Evolutionary conservation across 441 rosid species (phyloP).

Genomic region (Syzygium syzygioides): DNA sequence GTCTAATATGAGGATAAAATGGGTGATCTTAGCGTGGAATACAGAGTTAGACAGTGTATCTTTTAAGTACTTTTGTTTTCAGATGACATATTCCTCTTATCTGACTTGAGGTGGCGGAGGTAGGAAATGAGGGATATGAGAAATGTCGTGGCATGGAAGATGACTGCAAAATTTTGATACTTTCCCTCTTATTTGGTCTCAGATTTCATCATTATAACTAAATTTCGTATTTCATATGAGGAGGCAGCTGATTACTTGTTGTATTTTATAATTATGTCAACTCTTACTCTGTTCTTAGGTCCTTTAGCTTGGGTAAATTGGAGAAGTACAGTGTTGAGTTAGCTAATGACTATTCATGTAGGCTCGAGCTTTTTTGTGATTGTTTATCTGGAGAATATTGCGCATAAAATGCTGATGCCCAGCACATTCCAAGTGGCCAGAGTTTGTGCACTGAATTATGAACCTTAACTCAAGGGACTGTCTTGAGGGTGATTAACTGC

Average conservation of each 20-base stretch:
- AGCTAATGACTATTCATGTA: background rate
- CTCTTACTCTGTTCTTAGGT: background rate
- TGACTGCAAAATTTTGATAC: background rate
- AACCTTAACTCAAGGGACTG: background rate
- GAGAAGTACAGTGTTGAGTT: background rate
- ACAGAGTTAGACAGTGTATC: background rate
- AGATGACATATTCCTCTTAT: background rate
- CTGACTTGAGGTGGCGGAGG: background rate
- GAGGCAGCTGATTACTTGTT: background rate
- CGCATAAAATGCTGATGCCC: background rate
- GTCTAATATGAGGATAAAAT: background rate
- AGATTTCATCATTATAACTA: background rate
- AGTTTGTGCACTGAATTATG: background rate
- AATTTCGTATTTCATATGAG: background rate
- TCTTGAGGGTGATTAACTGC: background rate
- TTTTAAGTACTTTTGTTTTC: background rate
- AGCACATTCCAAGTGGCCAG: background rate
- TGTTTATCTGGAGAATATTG: background rate
- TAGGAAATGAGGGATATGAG: background rate
- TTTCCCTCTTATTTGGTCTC: background rate
- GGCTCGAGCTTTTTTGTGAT: background rate
- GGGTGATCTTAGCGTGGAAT: background rate
- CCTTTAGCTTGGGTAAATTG: background rate
- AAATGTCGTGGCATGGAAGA: background rate
- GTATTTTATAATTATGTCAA: background rate